Base-by-base conservation (phyloP, 176 grass and related monocot species). In the Musa acuminata region DNA sequence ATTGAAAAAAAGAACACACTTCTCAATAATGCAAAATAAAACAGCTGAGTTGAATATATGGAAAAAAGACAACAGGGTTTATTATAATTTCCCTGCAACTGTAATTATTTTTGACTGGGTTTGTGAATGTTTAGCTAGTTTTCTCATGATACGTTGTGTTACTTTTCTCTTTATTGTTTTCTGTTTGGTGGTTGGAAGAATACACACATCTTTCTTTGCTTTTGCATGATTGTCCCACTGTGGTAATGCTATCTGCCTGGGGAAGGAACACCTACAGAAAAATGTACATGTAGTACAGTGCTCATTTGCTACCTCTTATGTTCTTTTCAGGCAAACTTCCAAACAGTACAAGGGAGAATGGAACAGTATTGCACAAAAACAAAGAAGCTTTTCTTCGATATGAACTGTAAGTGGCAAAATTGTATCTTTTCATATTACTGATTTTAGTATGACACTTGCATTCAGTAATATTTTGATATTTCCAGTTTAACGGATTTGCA, bases 401-500 rank as follows among this genome's bases (percentile, higher is more conserved):
- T 72, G 85, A 98, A 80, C 94, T 98, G 94, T 98, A 87, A 80
- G 85, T 65, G 52, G 19, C 57, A 66, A 69, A 81, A 43, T 79
- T 74, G 78, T 51, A 19, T 78, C 60, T 85, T 82, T 73, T 59
- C 72, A 11, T 66, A 68, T 82, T 82, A 73, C 29, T 23, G 55
- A 67, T 53, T 26, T 78, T 11, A 58, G 8, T 71, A 67, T 82
- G 67, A 60, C 57, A 21, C 71, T 51, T 82, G 69, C 69, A 79
- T 77, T 81, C 55, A 82, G 84, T 52, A 65, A 35, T 8, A 53
- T 43, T 59, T 75, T 50, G 54, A 83, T 84, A 55, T 76, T 24
- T 93, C 79, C 84, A 98, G 94, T 81, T 97, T 98, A 85, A 98
- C 94, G 81, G 90, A 98, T 75, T 86, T 98, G 81, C 85, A 98